Conservation (phyloP, 306 rosid genomes). For the Acacia melanoxylon region DNA sequence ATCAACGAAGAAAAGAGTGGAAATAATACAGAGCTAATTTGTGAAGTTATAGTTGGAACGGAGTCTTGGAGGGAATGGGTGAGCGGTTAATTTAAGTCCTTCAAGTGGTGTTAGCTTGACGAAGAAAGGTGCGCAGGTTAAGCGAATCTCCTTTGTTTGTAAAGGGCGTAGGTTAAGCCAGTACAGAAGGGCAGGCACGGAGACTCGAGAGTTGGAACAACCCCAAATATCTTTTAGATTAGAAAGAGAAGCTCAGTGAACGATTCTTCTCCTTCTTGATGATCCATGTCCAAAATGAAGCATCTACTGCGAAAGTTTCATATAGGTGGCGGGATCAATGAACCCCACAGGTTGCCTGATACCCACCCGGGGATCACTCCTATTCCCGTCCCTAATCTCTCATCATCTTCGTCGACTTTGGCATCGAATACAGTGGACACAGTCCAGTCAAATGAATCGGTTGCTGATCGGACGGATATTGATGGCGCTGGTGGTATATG, state of each 20-base stretch:
- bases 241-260: conserved; percentile 3
- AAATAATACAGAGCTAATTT: no score
- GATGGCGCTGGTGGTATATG: conserved; percentile 17
- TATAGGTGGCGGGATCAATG: conserved; percentile 87
- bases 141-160: conserved; percentile 47
- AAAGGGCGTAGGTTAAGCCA: conserved; percentile 48
- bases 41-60: not conserved
- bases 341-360: conserved; percentile 53
- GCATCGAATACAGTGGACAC: conserved; percentile 51
- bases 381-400: conserved; percentile 31
- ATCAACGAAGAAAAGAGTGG: no score
- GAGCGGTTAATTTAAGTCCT: conserved; percentile 53
- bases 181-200: conserved; percentile 16
- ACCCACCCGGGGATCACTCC: conserved; percentile 38
- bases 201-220: not conserved
- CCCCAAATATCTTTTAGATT: not conserved
- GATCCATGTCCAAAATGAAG: conserved; percentile 95
- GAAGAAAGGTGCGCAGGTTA: conserved; percentile 65
- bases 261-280: conserved; percentile 37
- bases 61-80: conserved; percentile 63
- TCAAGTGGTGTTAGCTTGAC: conserved; percentile 53
- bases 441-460: conserved; percentile 42
- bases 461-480: conserved; percentile 45
- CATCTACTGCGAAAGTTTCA: conserved; percentile 96
- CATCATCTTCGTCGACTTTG: conserved; percentile 41